These are phyloP conservation scores for Phragmites australis DNA, from an alignment of 176 grass and related monocot genomes.

Conservation along the genomic window DNA sequence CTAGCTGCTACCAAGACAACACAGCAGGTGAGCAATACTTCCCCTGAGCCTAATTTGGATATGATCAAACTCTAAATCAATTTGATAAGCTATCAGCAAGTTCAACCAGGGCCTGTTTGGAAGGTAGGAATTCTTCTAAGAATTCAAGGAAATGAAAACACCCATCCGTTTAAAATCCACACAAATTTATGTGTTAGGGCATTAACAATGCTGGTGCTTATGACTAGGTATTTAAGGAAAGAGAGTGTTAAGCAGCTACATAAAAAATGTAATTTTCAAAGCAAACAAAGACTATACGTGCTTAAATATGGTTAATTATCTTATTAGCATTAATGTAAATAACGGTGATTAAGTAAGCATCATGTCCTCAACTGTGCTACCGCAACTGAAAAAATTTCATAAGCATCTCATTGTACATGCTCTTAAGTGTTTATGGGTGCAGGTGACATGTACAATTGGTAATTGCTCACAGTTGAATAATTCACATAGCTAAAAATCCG, in stretches of 20 bases:
- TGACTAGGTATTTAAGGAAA: too few species aligned
- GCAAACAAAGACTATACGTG: too few species aligned
- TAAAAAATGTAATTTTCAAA: too few species aligned
- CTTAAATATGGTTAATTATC: too few species aligned
- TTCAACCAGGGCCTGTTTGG: neutral
- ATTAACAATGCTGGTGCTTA: too few species aligned
- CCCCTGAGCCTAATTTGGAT: conserved; percentile 24
- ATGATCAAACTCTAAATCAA: conserved; percentile 3
- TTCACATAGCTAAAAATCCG: neutral
- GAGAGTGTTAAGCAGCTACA: too few species aligned
- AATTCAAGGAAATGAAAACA: neutral
- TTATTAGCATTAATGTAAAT: too few species aligned
- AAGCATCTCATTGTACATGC: too few species aligned
- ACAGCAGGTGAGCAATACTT: conserved; percentile 15
- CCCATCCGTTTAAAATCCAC: neutral
- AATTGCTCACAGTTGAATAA: neutral
- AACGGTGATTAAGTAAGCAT: too few species aligned
- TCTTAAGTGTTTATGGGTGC: too few species aligned
- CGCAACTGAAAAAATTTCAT: too few species aligned
- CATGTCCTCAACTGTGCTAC: too few species aligned
- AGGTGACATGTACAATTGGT: neutral
- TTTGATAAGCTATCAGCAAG: neutral
- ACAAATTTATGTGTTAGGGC: neutral
- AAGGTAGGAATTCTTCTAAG: neutral
- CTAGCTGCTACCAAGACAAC: conserved; percentile 40